Percentiles rank a stretch among this genome's conserved stretches.
Conservation (phyloP, 352 stramenopile genomes). For the Bremia lactucae region DNA sequence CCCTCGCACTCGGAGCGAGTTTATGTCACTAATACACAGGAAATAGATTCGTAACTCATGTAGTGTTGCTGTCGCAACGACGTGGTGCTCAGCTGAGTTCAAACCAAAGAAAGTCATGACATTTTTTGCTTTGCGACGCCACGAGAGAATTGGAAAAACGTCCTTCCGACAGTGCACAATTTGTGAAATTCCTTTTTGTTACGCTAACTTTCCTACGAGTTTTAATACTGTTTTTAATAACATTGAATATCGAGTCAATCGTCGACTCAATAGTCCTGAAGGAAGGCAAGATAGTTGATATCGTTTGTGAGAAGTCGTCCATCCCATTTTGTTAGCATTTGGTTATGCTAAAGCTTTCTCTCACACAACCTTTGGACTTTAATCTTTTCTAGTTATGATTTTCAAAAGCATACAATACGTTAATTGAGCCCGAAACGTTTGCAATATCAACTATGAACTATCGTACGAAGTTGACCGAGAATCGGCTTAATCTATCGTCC, state of each 20-base stretch:
- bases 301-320: conserved; percentile 47
- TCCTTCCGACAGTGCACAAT: conserved; percentile 40
- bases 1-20: conserved; percentile 76
- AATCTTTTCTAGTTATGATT: too few relatives aligned
- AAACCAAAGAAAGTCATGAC: conserved; percentile 24
- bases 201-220: too few relatives aligned
- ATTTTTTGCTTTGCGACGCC: conserved; percentile 47
- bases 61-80: conserved; percentile 23
- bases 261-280: conserved; percentile 34
- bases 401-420: too few relatives aligned
- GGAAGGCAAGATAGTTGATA: conserved; percentile 72
- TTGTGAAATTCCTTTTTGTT: too few relatives aligned
- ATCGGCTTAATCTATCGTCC: conserved; percentile 23
- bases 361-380: too few relatives aligned
- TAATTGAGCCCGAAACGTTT: too few relatives aligned
- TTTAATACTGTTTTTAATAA: too few relatives aligned
- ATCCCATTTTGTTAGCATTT: too few relatives aligned
- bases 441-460: too few relatives aligned
- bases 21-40: conserved; percentile 83
- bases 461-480: conserved; percentile 35
- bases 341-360: too few relatives aligned
- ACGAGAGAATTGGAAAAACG: conserved; percentile 26
- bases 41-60: conserved; percentile 24
- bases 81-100: conserved; percentile 22
- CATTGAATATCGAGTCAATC: conserved; percentile 57